Base-by-base conservation (phyloP, 2,329 filamentous ascomycete species). In the Nemania sp. region DNA sequence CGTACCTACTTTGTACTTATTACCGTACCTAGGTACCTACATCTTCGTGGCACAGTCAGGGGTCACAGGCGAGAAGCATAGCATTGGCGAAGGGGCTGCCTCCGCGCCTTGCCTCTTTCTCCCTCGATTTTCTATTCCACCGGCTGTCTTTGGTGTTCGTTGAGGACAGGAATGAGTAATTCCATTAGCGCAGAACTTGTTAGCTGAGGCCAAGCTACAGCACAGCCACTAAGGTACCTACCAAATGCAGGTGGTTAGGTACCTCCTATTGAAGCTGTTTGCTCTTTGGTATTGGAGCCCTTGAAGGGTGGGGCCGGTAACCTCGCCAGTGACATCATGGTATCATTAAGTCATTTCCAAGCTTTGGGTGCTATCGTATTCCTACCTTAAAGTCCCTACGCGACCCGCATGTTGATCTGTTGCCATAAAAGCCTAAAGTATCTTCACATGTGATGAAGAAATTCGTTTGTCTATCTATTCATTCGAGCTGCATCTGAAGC, bases 311-410 rank as follows among this genome's bases (percentile, higher is more conserved):
- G 18, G 32, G 29, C 45, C 32, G 42, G 21, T n/a, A 18, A 20
- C 25, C 7, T 29, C 25, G 25, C 7, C 9, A 15, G 10, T 61
- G 59, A 59, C 60, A 49, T 62, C 56, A 62, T 62, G 11, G 15
- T 50, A 17, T 25, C 39, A 15, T 20, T 46, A 42, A n/a, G 43
- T 46, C 25, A 29, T 29, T 29, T 29, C 25, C 25, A 29, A 29
- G 25, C 25, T 29, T 29, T 29, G 25, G 25, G 3, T 29, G 25
- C 7, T 29, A 29, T 7, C 25, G 7, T 29, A 7, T 29, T 29
- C 25, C 25, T 29, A 29, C 25, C 25, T 29, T 29, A 29, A 3
- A 29, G 25, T 3, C 7, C 3, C 4, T 29, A 29, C 25, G n/a
- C 25, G 25, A 29, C 35, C 11, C 35, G 11, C 35, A 11, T 39